Conservation (phyloP, 1,139 yeast species). For the Protomyces pachydermus region DNA sequence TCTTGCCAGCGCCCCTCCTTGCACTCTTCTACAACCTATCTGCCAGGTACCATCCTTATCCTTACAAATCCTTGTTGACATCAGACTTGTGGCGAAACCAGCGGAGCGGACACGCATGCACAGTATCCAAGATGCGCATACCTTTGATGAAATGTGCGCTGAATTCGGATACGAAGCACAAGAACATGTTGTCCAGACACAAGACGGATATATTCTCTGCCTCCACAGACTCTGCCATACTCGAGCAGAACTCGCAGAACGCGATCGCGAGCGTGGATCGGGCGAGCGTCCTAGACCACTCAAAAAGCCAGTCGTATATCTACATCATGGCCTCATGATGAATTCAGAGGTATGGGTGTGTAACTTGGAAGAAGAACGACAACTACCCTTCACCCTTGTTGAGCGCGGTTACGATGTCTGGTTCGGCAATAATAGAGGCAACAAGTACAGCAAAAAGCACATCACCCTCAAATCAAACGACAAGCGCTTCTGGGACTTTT, state of each 20-base stretch:
- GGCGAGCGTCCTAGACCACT: slow-evolving; percentile 33
- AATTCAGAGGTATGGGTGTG: slow-evolving; percentile 86
- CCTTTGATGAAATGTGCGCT: slow-evolving; percentile 53
- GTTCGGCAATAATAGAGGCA: slow-evolving; percentile 87
- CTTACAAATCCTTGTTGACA: not conserved
- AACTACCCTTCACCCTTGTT: slow-evolving; percentile 70
- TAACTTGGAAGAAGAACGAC: slow-evolving; percentile 50
- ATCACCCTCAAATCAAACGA: slow-evolving; percentile 45
- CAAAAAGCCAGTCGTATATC: slow-evolving; percentile 58
- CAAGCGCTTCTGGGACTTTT: slow-evolving; percentile 70
- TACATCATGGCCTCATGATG: slow-evolving; percentile 91
- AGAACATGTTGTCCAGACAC: slow-evolving; percentile 64
- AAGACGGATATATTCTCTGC: slow-evolving; percentile 53
- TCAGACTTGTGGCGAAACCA: slow-evolving; percentile 20
- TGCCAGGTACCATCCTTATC: slow-evolving; percentile 20
- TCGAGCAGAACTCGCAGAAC: slow-evolving; percentile 38
- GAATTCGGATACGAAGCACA: slow-evolving; percentile 60
- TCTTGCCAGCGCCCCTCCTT: slow-evolving; percentile 27
- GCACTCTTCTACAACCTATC: slow-evolving; percentile 28
- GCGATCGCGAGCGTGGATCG: not conserved
- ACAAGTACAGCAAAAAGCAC: slow-evolving; percentile 68
- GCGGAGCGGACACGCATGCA: slow-evolving; percentile 30
- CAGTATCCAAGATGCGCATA: slow-evolving; percentile 48
- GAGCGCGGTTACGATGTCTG: slow-evolving; percentile 87
- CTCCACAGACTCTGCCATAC: slow-evolving; percentile 50